Evolutionary conservation across 2,329 filamentous ascomycete genomes (phyloP).

Genomic region (Trichoderma brevicompactum): DNA sequence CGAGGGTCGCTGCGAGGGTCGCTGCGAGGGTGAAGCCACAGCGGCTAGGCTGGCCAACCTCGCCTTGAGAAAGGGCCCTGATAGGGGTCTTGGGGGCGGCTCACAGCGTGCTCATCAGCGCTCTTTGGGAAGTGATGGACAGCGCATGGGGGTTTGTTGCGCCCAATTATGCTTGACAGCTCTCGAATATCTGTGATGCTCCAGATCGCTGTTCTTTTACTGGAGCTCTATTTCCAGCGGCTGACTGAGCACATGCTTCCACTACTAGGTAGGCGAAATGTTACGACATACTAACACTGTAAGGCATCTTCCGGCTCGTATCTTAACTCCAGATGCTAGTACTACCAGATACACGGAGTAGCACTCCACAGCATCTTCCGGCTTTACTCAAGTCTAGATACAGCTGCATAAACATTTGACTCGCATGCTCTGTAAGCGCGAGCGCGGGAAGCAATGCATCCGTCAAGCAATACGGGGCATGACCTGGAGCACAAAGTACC

Average conservation of each 20-base stretch:
- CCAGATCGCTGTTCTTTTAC: too few species aligned
- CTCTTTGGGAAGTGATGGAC: too few species aligned
- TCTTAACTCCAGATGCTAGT: background rate
- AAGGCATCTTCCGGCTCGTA: too few species aligned
- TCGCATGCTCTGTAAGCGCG: constrained; percentile 22
- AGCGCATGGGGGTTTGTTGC: too few species aligned
- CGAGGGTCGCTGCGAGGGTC: constrained; percentile 12
- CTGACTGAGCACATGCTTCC: background rate
- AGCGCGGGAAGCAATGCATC: constrained; percentile 14
- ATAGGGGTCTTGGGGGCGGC: constrained; percentile 10
- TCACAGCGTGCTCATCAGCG: background rate
- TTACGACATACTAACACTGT: too few species aligned
- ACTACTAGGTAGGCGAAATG: too few species aligned
- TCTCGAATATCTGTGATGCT: too few species aligned
- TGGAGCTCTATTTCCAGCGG: background rate
- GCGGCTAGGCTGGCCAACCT: constrained; percentile 13
- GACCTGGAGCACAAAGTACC: background rate
- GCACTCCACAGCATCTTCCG: constrained; percentile 7
- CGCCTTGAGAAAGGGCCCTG: constrained; percentile 7
- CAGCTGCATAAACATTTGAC: constrained; percentile 21
- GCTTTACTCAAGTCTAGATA: background rate
- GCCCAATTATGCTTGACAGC: too few species aligned
- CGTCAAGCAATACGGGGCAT: background rate
- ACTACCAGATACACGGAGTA: background rate
- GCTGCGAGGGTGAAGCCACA: constrained; percentile 6